Conservation (phyloP, 208 protist species). For the Leishmania gerbilli region DNA sequence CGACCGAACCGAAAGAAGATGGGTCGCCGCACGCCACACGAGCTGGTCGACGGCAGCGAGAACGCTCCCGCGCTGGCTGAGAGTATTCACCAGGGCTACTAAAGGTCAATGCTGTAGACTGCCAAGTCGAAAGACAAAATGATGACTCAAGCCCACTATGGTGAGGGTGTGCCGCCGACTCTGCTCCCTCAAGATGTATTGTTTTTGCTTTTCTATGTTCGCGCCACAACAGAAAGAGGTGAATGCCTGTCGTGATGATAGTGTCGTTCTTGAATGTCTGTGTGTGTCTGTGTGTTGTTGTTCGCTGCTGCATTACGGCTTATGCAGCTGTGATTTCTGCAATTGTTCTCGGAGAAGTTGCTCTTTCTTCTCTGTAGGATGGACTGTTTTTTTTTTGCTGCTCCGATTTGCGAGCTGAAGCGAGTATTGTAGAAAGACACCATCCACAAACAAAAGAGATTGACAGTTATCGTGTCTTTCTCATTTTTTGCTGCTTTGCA, state of each 20-base stretch:
- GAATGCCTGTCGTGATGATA: not conserved
- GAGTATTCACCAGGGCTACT: conserved; percentile 63
- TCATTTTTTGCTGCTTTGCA: not conserved
- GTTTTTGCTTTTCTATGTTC: not conserved
- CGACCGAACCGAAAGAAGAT: conserved; percentile 77
- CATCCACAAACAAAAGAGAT: not conserved
- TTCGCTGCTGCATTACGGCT: not conserved
- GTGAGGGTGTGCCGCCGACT: too few relatives aligned
- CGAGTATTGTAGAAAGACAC: not conserved
- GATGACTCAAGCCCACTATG: too few relatives aligned
- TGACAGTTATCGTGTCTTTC: not conserved
- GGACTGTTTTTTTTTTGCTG: conserved; percentile 4
- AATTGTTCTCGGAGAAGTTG: not conserved
- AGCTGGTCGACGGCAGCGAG: conserved; percentile 67
- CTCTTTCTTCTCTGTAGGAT: not conserved
- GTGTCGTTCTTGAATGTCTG: not conserved
- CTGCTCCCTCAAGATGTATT: not conserved
- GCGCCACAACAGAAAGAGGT: not conserved
- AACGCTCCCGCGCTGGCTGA: conserved; percentile 65
- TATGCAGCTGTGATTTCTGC: not conserved
- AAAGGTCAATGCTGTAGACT: not conserved
- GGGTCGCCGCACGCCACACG: conserved; percentile 72
- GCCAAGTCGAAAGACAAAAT: too few relatives aligned
- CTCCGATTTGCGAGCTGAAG: not conserved
- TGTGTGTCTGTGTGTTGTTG: not conserved